These are phyloP conservation scores for Fusarium metavorans DNA, from an alignment of 2,329 filamentous ascomycete species.

Conservation along the genomic window DNA sequence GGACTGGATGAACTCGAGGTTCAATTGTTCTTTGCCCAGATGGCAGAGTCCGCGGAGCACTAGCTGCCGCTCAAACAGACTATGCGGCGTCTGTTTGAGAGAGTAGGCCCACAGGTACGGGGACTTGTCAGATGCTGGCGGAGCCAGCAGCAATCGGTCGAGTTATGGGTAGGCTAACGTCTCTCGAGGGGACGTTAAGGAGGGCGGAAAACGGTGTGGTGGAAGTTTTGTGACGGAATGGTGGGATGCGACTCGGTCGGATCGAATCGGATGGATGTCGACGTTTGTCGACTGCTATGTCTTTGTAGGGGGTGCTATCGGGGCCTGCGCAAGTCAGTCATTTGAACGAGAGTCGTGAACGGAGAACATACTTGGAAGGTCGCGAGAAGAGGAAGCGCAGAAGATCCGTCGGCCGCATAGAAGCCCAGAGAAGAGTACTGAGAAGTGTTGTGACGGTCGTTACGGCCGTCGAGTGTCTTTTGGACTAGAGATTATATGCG, in stretches of 20 bases:
- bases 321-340: conserved; percentile 56
- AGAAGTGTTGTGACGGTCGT: conserved; percentile 40
- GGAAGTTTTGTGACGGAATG: conserved; percentile 88
- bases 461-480: conserved; percentile 42
- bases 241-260: conserved; percentile 54
- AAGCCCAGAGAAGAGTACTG: conserved; percentile 58
- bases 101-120: conserved; percentile 92
- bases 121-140: conserved; percentile 78
- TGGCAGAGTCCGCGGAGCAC: conserved; percentile 83
- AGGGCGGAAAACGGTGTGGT: conserved; percentile 85
- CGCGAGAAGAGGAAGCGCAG: conserved; percentile 89
- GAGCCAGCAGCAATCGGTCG: conserved; percentile 81
- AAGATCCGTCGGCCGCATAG: conserved; percentile 93
- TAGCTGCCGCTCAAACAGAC: conserved; percentile 98
- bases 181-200: conserved; percentile 86
- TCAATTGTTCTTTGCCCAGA: conserved; percentile 47
- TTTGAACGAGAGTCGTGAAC: too few species aligned
- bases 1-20: conserved; percentile 6
- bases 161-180: conserved; percentile 62
- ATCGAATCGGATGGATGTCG: conserved; percentile 25
- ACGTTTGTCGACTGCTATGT: background rate
- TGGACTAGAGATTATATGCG: conserved; percentile 38
- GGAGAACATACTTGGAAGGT: conserved; percentile 79
- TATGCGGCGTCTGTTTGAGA: conserved; percentile 93
- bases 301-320: conserved; percentile 68